Percentiles rank a stretch among this genome's conserved stretches.
Conservation (phyloP, 257 asterid species). For the Plantago elongata region DNA sequence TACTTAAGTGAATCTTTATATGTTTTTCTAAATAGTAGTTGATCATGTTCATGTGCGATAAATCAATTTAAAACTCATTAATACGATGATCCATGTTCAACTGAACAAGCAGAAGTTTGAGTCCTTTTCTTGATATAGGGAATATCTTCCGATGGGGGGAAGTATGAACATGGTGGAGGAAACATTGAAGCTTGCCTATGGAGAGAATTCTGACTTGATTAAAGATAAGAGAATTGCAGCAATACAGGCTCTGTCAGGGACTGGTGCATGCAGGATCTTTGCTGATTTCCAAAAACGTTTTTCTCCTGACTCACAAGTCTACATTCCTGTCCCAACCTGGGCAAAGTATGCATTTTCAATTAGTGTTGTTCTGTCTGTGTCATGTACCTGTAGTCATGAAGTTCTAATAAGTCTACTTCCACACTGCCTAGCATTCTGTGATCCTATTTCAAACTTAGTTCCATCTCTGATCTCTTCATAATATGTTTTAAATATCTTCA, state of each 20-base stretch:
- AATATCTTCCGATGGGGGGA: constrained; percentile 99
- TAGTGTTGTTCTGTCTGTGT: constrained; percentile 4
- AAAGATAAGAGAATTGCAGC: constrained; percentile 84
- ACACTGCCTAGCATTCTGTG: neutral
- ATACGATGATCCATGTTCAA: neutral
- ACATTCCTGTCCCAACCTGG: constrained; percentile 96
- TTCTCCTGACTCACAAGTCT: constrained; percentile 77
- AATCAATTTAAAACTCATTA: constrained; percentile 1
- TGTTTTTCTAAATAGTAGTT: neutral
- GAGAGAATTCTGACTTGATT: constrained; percentile 78
- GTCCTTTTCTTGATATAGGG: constrained; percentile 48
- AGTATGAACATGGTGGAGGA: constrained; percentile 76
- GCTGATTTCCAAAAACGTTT: constrained; percentile 96
- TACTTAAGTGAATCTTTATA: no score
- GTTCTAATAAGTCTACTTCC: neutral
- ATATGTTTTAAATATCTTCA: constrained; percentile 23
- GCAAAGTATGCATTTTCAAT: constrained; percentile 46
- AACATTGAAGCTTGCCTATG: constrained; percentile 88
- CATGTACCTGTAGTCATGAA: neutral
- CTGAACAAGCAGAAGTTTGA: constrained; percentile 16
- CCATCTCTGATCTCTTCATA: constrained; percentile 11
- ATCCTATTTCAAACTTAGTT: neutral
- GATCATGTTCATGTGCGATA: neutral
- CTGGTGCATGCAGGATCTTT: constrained; percentile 96
- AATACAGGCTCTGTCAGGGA: constrained; percentile 91